Conservation (phyloP, 169 alveolate species). For the Prorocentrum cordatum region DNA sequence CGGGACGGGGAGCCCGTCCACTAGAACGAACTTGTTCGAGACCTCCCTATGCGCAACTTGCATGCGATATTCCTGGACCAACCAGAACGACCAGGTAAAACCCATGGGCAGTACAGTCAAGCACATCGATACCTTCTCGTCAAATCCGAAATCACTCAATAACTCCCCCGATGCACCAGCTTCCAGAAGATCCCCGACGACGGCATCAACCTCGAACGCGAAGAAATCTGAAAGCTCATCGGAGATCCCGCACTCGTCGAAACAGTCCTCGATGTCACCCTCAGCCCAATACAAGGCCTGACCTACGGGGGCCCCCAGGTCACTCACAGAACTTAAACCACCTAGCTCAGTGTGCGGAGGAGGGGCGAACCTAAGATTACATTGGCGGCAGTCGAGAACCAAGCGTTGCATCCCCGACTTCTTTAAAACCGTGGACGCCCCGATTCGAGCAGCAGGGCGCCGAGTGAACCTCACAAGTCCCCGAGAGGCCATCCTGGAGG, state of each 20-base stretch:
- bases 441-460: background rate
- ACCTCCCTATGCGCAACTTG: no score
- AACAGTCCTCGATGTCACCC: conserved; percentile 5
- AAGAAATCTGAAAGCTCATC: background rate
- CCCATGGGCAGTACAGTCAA: background rate
- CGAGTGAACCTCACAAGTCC: background rate
- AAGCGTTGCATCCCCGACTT: background rate
- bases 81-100: background rate
- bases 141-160: no score
- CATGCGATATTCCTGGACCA: background rate
- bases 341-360: conserved; percentile 2
- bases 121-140: background rate
- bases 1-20: no score
- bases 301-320: background rate
- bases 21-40: no score
- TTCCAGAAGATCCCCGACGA: background rate
- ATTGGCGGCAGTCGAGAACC: background rate
- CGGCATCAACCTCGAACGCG: background rate
- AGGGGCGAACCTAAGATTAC: background rate
- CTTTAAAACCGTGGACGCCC: background rate
- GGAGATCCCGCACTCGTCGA: background rate
- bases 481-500: background rate
- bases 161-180: background rate
- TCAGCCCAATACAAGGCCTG: background rate
- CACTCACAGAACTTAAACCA: background rate